Base-by-base conservation (phyloP, 148 eudicot species). In the Talinum fruticosum region DNA sequence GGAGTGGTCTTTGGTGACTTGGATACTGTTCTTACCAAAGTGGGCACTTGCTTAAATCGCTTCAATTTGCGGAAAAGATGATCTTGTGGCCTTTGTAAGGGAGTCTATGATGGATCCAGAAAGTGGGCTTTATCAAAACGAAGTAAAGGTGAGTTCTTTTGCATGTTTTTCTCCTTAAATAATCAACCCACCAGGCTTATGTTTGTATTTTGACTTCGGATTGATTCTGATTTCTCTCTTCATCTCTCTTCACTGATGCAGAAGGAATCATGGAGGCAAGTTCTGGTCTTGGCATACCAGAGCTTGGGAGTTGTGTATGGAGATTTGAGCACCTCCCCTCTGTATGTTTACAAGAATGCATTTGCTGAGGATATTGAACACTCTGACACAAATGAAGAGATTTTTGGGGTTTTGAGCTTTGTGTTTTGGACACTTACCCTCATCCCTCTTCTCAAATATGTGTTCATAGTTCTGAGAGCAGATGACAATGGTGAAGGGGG, bases 221-320 rank as follows among this genome's bases (percentile, higher is more conserved):
- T 44, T 71, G 47, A 18, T 8, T 30, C 69, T 30, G 44, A 23
- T 32, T 37, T 41, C 62, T 59, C 16, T 5, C 54, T 35, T 64
- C 13, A 18, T 38, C 6, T 51, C 3, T 51, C n/a, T 28, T 30
- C 53, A 53, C n/a, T 82, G 65, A 69, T 79, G 81, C 90, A 96
- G 97, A 91, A 83, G 86, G 91, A 92, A 81, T 86, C 93, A 54
- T 92, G 98, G 98, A 92, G 76, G 79, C 92, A 89, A 76, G 91
- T 89, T 6, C 68, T 94, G 82, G 86, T 89, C 74, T 85, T 94
- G 79, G 98, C 98, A 67, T 94, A 92, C 71, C 98, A 94, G 83
- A 94, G 98, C 72, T 82, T 94, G 30, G 98, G 98, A 34, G 98
- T 94, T 49, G 98, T 94, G 0, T 94, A 94, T 82, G 98, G 98